phyloP scores from a whole-genome alignment of 139 green algal genomes.

The Monoraphidium neglectum region DNA sequence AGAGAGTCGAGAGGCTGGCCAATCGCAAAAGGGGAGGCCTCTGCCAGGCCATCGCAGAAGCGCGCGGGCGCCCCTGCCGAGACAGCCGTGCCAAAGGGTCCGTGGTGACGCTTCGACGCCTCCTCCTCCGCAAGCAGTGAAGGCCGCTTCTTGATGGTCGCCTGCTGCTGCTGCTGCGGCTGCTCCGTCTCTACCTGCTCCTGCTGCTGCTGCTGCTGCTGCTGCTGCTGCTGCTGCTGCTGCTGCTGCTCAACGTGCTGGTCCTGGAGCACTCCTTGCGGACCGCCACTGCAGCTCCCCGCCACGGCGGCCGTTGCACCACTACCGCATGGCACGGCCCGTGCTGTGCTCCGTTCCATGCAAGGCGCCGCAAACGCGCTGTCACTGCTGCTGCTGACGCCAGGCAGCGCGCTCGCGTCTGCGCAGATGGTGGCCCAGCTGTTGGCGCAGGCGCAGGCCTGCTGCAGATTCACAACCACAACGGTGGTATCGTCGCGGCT shows the following conservation, averaged over 20 bases:
- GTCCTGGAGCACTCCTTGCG: neutral
- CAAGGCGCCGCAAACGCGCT: neutral
- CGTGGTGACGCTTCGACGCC: too few relatives aligned
- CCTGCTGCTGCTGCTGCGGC: neutral
- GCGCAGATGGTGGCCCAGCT: neutral
- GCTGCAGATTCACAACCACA: conserved; percentile 37
- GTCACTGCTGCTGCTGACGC: neutral
- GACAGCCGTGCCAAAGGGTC: too few relatives aligned
- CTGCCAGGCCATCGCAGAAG: too few relatives aligned
- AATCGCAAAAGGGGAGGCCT: too few relatives aligned
- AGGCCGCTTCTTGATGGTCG: too few relatives aligned
- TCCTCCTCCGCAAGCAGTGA: too few relatives aligned
- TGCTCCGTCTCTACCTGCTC: neutral
- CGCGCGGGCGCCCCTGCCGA: too few relatives aligned
- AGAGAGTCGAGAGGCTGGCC: too few relatives aligned
- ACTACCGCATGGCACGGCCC: neutral
- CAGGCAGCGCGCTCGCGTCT: neutral
- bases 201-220: neutral
- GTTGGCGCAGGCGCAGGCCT: conserved; percentile 2
- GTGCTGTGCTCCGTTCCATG: neutral
- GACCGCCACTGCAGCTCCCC: too few relatives aligned
- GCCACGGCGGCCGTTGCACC: neutral
- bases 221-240: neutral
- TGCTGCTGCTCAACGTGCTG: neutral
- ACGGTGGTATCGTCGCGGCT: conserved; percentile 45